Conservation (phyloP, 805 yeast species). For the Starmerella floricola region DNA sequence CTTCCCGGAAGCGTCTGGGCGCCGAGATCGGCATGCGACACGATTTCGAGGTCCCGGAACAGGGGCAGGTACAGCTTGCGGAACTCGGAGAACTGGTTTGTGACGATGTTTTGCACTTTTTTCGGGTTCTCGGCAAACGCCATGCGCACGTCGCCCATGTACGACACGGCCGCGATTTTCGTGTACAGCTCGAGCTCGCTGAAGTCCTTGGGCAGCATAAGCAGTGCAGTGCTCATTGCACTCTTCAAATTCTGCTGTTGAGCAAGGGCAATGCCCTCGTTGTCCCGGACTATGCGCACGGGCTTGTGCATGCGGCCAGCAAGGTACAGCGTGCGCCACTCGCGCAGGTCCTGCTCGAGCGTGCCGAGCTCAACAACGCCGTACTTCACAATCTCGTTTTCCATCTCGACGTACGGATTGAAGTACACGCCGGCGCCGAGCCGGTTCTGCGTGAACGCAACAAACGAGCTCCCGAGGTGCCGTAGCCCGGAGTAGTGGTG, state of each 20-base stretch:
- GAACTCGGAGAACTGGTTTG: constrained; percentile 59
- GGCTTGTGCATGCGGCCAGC: constrained; percentile 95
- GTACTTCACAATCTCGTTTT: constrained; percentile 57
- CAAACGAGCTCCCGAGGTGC: constrained; percentile 45
- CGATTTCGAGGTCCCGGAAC: constrained; percentile 34
- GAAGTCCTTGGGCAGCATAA: constrained; percentile 39
- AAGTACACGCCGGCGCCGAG: constrained; percentile 86
- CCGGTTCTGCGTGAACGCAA: constrained; percentile 44
- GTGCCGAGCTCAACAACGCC: constrained; percentile 64
- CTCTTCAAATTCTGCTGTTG: constrained; percentile 54
- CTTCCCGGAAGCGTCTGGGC: not conserved
- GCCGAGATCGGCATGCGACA: constrained; percentile 16
- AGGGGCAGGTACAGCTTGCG: constrained; percentile 63
- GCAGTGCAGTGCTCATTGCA: constrained; percentile 59
- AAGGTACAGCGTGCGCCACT: constrained; percentile 75
- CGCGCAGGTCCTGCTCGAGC: constrained; percentile 54
- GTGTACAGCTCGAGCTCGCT: constrained; percentile 57
- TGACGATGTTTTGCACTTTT: constrained; percentile 75
- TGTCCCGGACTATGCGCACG: constrained; percentile 56
- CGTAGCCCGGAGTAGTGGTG: constrained; percentile 65
- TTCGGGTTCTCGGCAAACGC: constrained; percentile 81
- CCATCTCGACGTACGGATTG: constrained; percentile 71
- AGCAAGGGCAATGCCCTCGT: constrained; percentile 13
- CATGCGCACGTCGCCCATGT: constrained; percentile 83
- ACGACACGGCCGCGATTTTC: constrained; percentile 68